Conservation (phyloP, 805 yeast species). For the Monosporozyma siamensis region DNA sequence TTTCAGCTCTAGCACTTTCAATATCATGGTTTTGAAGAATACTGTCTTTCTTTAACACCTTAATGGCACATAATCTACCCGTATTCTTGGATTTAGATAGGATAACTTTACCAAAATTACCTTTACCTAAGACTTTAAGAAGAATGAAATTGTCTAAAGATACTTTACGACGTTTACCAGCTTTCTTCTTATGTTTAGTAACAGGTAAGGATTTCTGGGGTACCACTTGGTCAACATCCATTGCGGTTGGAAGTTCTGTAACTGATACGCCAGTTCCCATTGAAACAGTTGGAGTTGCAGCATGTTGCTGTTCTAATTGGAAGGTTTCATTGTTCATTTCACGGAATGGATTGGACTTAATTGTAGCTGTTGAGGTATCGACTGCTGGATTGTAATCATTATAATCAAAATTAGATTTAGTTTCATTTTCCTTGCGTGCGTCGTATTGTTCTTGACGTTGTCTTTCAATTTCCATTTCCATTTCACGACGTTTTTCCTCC, state of each 20-base stretch:
- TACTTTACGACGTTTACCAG: slow-evolving; percentile 50
- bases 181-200: slow-evolving; percentile 20
- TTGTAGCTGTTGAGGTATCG: slow-evolving; percentile 2
- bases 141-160: slow-evolving; percentile 94
- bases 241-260: not conserved
- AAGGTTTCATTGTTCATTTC: slow-evolving; percentile 18
- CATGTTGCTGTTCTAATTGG: slow-evolving; percentile 12
- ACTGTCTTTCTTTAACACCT: slow-evolving; percentile 91
- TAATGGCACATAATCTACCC: slow-evolving; percentile 80
- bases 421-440: not conserved
- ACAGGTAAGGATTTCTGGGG: slow-evolving; percentile 17
- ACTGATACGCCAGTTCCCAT: not conserved
- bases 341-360: slow-evolving; percentile 20
- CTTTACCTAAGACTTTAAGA: slow-evolving; percentile 92
- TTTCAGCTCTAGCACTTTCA: slow-evolving; percentile 89
- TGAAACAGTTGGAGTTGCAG: slow-evolving; percentile 1
- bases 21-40: slow-evolving; percentile 94
- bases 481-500: slow-evolving; percentile 12
- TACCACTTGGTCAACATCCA: slow-evolving; percentile 7
- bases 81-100: slow-evolving; percentile 87
- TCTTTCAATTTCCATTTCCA: slow-evolving; percentile 12
- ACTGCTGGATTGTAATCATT: slow-evolving; percentile 1
- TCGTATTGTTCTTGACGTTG: slow-evolving; percentile 6
- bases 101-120: slow-evolving; percentile 98
- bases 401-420: not conserved